Conservation (phyloP, 306 rosid genomes). For the Glycine soja region DNA sequence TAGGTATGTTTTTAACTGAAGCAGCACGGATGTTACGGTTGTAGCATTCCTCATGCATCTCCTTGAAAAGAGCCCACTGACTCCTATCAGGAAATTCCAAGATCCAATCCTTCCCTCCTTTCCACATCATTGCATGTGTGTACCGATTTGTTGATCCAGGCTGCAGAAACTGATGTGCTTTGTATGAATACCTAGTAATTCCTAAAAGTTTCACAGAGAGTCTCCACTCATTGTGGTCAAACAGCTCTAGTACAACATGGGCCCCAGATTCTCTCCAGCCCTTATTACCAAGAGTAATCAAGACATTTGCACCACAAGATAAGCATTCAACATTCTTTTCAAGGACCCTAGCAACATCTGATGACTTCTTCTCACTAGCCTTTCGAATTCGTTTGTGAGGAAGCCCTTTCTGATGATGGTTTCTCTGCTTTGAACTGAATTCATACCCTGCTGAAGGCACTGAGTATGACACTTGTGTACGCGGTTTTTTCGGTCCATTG, state of each 20-base stretch:
- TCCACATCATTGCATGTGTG: constrained; percentile 99
- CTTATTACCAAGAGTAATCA: constrained; percentile 74
- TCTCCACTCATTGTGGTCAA: constrained; percentile 91
- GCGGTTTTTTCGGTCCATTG: constrained; percentile 87
- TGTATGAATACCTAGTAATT: constrained; percentile 77
- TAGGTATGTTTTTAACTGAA: constrained; percentile 86
- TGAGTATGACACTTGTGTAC: constrained; percentile 87
- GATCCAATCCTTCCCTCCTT: constrained; percentile 95
- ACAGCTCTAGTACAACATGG: constrained; percentile 70
- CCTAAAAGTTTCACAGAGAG: constrained; percentile 86
- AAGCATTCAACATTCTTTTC: constrained; percentile 73
- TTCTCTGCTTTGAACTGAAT: constrained; percentile 60
- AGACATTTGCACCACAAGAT: constrained; percentile 79
- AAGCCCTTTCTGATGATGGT: constrained; percentile 63
- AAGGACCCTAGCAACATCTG: constrained; percentile 63
- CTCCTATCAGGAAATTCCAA: constrained; percentile 93
- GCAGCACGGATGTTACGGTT: constrained; percentile 92
- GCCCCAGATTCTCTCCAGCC: constrained; percentile 96
- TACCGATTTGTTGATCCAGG: constrained; percentile 95
- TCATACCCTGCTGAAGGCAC: constrained; percentile 81
- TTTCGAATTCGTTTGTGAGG: constrained; percentile 82
- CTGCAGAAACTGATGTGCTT: constrained; percentile 96
- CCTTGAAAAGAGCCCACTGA: constrained; percentile 95
- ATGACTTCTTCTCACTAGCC: constrained; percentile 78
- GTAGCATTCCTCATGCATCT: constrained; percentile 96